phyloP scores from a whole-genome alignment of 202 grass and related monocot genomes.

The Hordeum pubiflorum region DNA sequence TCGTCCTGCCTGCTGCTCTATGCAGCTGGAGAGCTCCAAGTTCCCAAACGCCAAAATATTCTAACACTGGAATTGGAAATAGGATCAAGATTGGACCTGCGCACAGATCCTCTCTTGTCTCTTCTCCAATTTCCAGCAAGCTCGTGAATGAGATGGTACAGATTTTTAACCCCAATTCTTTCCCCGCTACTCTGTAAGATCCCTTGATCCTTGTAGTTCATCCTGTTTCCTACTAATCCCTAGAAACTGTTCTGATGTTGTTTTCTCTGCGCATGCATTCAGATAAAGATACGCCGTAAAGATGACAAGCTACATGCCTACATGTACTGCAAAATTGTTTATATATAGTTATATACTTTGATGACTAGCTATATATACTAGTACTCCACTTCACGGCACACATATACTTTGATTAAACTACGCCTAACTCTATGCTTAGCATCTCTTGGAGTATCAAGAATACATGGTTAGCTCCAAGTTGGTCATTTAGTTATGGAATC shows the following conservation, averaged over 20 bases:
- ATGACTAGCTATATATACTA: too few relatives aligned
- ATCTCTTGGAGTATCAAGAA: not conserved
- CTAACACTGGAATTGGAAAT: conserved; percentile 17
- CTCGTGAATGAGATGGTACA: conserved; percentile 23
- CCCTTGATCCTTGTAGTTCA: conserved; percentile 7
- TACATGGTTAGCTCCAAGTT: conserved; percentile 21
- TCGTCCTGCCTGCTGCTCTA: not conserved
- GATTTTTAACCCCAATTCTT: conserved; percentile 22
- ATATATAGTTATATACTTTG: too few relatives aligned
- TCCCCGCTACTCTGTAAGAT: not conserved
- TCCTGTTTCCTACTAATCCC: conserved; percentile 4
- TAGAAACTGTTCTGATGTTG: not conserved
- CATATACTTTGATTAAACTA: conserved; percentile 6
- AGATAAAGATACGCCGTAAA: conserved; percentile 16
- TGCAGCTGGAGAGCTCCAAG: conserved; percentile 34
- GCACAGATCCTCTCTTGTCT: conserved; percentile 19
- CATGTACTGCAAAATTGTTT: not conserved
- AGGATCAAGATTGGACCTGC: conserved; percentile 39
- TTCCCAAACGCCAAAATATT: conserved; percentile 38
- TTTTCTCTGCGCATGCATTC: conserved; percentile 21
- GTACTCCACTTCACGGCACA: not conserved
- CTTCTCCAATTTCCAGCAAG: conserved; percentile 42
- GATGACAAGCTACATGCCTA: conserved; percentile 12
- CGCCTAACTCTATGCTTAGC: conserved; percentile 20
- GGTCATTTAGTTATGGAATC: conserved; percentile 15